These are phyloP conservation scores for Lachnellula arida DNA, from an alignment of 2,329 filamentous ascomycete species.

Conservation along the genomic window DNA sequence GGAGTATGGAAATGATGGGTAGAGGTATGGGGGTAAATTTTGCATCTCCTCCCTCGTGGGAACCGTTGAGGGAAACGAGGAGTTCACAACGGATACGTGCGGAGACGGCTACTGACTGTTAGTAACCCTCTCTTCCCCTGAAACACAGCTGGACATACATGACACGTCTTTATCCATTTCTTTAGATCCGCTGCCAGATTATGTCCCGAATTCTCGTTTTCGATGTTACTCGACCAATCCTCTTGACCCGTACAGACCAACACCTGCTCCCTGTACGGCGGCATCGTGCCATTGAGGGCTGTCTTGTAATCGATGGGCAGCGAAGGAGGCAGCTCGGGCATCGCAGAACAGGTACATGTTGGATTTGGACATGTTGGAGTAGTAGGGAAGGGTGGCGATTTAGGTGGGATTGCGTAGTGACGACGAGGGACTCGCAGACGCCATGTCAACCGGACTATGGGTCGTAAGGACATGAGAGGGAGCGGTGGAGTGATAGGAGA, in stretches of 20 bases:
- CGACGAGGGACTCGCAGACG: not conserved
- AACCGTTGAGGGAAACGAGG: conserved; percentile 61
- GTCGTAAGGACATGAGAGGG: conserved; percentile 23
- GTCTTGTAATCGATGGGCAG: conserved; percentile 71
- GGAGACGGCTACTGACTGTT: conserved; percentile 64
- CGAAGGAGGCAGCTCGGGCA: conserved; percentile 57
- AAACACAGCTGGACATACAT: conserved; percentile 48
- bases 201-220: conserved; percentile 67
- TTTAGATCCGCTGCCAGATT: conserved; percentile 70
- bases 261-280: conserved; percentile 75
- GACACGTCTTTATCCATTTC: conserved; percentile 59
- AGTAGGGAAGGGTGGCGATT: conserved; percentile 24
- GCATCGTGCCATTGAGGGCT: conserved; percentile 70
- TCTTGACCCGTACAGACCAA: conserved; percentile 74
- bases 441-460: conserved; percentile 16
- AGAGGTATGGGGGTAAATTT: conserved; percentile 65
- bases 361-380: conserved; percentile 60
- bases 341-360: conserved; percentile 69
- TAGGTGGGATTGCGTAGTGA: conserved; percentile 1
- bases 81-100: conserved; percentile 71
- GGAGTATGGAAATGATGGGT: too few species aligned
- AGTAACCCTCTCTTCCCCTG: not conserved
- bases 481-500: not conserved
- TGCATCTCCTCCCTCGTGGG: conserved; percentile 37
- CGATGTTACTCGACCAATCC: conserved; percentile 81